A percentile compares a stretch with the other conserved stretches of the same genome.
phyloP scores from a whole-genome alignment of 257 asterid species.

The Salvia splendens region DNA sequence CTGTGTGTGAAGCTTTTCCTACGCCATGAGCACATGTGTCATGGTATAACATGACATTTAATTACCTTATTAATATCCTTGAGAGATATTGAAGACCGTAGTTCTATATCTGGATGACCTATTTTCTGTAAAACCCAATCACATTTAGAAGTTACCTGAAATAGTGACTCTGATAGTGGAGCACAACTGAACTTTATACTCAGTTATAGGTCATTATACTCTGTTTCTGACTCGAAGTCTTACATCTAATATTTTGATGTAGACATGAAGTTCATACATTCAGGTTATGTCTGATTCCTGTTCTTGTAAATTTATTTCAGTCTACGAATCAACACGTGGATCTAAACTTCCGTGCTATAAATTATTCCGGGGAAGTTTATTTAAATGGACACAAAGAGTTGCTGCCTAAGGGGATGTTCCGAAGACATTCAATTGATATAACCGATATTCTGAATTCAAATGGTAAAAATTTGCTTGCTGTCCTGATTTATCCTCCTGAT shows the following conservation, averaged over 20 bases:
- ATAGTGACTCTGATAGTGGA: too few relatives aligned
- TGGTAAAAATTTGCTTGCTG: conserved; percentile 83
- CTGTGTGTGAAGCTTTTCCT: too few relatives aligned
- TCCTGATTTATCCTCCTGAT: conserved; percentile 93
- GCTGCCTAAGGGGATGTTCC: conserved; percentile 97
- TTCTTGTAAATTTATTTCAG: conserved; percentile 54
- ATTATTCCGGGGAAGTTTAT: conserved; percentile 90
- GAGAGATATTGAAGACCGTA: too few relatives aligned
- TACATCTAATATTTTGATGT: not conserved
- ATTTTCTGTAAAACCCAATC: too few relatives aligned
- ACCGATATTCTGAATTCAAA: conserved; percentile 59
- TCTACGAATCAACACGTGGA: conserved; percentile 59
- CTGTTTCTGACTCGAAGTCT: conserved; percentile 8
- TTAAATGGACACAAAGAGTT: conserved; percentile 83
- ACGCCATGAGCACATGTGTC: too few relatives aligned
- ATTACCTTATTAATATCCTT: too few relatives aligned
- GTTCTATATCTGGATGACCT: too few relatives aligned
- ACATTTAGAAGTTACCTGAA: too few relatives aligned
- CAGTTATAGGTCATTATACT: too few relatives aligned
- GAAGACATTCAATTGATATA: conserved; percentile 79
- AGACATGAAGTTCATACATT: conserved; percentile 16
- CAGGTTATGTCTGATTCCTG: conserved; percentile 29
- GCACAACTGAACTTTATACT: too few relatives aligned
- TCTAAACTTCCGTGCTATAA: conserved; percentile 83
- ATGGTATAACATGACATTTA: too few relatives aligned